Evolutionary conservation across 2,329 filamentous ascomycete genomes (phyloP).

Genomic region (Scolecobasidium constrictum): DNA sequence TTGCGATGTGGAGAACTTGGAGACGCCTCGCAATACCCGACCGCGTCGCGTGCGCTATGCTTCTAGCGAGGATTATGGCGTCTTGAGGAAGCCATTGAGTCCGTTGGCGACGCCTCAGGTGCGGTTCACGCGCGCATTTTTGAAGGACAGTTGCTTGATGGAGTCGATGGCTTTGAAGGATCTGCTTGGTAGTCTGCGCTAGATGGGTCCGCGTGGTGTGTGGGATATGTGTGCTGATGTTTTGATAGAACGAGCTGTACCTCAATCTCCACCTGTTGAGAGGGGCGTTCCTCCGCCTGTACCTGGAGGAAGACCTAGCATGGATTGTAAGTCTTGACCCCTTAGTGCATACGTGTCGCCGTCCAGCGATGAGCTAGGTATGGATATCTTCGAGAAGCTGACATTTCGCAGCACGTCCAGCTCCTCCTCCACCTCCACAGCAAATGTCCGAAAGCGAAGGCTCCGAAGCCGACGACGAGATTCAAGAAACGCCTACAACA

Average conservation of each 20-base stretch:
- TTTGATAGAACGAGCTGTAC: constrained; percentile 1
- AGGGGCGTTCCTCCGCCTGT: constrained; percentile 7
- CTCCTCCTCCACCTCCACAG: constrained; percentile 35
- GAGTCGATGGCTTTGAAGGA: not conserved
- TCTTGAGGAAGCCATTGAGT: constrained; percentile 4
- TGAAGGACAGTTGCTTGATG: too few relatives aligned
- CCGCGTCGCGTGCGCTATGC: too few relatives aligned
- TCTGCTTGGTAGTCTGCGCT: not conserved
- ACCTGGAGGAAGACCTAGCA: constrained; percentile 2
- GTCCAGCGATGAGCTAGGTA: too few relatives aligned
- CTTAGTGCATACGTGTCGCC: too few relatives aligned
- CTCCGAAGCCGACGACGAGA: constrained; percentile 82
- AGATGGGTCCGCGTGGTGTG: not conserved
- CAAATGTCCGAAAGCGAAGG: constrained; percentile 58
- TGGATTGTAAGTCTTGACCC: constrained; percentile 7
- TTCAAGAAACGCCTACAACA: constrained; percentile 26
- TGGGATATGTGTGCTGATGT: not conserved
- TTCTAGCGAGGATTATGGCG: too few relatives aligned
- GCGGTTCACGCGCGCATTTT: not conserved
- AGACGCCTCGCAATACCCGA: too few relatives aligned
- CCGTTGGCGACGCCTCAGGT: not conserved
- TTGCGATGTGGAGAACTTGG: too few relatives aligned
- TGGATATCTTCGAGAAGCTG: not conserved
- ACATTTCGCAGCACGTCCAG: constrained; percentile 27
- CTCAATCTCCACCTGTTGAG: not conserved